Evolutionary conservation across 106 monocot species (phyloP).

Genomic region (Apostasia shenzhenica): DNA sequence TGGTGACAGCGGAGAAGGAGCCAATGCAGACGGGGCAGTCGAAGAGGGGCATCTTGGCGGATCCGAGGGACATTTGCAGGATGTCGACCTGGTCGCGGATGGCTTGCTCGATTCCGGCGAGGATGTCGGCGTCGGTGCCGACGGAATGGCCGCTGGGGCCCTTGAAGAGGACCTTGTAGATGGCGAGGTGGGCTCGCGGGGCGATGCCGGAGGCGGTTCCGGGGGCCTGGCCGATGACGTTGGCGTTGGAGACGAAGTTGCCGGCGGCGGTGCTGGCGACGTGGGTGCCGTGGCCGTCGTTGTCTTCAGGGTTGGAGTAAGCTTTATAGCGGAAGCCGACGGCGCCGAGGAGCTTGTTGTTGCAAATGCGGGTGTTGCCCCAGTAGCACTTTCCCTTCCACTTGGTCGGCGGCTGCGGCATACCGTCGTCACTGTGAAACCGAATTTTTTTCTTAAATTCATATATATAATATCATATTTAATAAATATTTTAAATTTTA

Average conservation of each 20-base stretch:
- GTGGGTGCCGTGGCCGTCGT: constrained; percentile 23
- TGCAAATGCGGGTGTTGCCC: constrained; percentile 1
- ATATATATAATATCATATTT: too few species aligned
- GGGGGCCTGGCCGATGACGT: constrained; percentile 5
- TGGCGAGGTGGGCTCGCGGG: constrained; percentile 16
- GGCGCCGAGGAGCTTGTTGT: constrained; percentile 21
- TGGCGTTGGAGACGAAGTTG: constrained; percentile 4
- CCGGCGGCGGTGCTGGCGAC: constrained; percentile 20
- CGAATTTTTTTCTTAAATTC: too few species aligned
- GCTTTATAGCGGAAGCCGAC: not conserved
- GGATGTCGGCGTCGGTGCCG: not conserved
- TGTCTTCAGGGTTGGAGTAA: not conserved
- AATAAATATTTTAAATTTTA: too few species aligned
- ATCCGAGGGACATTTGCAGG: constrained; percentile 12
- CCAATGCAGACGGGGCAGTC: constrained; percentile 4
- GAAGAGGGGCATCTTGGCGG: not conserved
- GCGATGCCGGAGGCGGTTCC: constrained; percentile 20
- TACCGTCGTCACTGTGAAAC: constrained; percentile 1
- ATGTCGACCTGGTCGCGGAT: constrained; percentile 18
- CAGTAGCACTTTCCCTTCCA: constrained; percentile 21
- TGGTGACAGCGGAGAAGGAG: constrained; percentile 8
- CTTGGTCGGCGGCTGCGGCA: constrained; percentile 16
- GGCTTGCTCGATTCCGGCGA: constrained; percentile 14
- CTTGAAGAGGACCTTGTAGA: constrained; percentile 18
- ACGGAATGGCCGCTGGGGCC: not conserved